A percentile compares a stretch with the other conserved stretches of the same genome.
These are phyloP conservation scores for Backusella sp. DNA, from an alignment of 192 early-diverging fungal genomes.

Conservation along the genomic window DNA sequence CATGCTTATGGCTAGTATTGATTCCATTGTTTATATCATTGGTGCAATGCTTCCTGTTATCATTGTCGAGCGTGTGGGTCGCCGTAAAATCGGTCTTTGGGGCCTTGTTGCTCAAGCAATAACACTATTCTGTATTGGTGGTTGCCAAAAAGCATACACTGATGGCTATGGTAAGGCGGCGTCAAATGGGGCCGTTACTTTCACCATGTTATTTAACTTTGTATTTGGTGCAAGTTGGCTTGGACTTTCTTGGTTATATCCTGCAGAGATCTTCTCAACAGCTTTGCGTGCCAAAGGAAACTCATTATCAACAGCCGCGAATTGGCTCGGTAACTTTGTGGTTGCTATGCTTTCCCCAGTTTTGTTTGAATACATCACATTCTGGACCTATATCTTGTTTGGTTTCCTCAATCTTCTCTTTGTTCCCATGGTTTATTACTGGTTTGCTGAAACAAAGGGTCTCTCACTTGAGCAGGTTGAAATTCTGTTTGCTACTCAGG, in stretches of 20 bases:
- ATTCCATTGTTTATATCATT: slow-evolving; percentile 69
- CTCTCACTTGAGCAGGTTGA: slow-evolving; percentile 65
- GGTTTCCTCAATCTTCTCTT: slow-evolving; percentile 48
- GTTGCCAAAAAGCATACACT: slow-evolving; percentile 24
- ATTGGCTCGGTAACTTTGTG: slow-evolving; percentile 78
- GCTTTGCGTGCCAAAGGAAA: slow-evolving; percentile 74
- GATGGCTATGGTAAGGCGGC: slow-evolving; percentile 31
- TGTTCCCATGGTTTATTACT: slow-evolving; percentile 52
- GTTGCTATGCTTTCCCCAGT: slow-evolving; percentile 65
- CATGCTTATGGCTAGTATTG: slow-evolving; percentile 55
- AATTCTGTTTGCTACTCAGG: slow-evolving; percentile 29
- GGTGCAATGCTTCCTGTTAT: slow-evolving; percentile 71
- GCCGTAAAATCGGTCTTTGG: slow-evolving; percentile 60
- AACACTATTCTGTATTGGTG: slow-evolving; percentile 27
- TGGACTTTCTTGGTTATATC: slow-evolving; percentile 77
- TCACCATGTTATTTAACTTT: slow-evolving; percentile 65
- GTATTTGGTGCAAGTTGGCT: slow-evolving; percentile 78
- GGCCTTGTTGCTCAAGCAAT: slow-evolving; percentile 49
- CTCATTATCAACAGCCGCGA: slow-evolving; percentile 67
- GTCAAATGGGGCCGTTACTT: slow-evolving; percentile 47
- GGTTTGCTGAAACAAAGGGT: slow-evolving; percentile 85
- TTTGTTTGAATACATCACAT: slow-evolving; percentile 54
- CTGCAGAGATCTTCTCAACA: slow-evolving; percentile 77
- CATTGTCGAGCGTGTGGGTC: slow-evolving; percentile 68
- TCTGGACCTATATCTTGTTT: slow-evolving; percentile 58